Evolutionary conservation across 495 filamentous ascomycete genomes (phyloP), one percentile per base, ranked within the genome.

Genomic region (Lophiotrema nucula): DNA sequence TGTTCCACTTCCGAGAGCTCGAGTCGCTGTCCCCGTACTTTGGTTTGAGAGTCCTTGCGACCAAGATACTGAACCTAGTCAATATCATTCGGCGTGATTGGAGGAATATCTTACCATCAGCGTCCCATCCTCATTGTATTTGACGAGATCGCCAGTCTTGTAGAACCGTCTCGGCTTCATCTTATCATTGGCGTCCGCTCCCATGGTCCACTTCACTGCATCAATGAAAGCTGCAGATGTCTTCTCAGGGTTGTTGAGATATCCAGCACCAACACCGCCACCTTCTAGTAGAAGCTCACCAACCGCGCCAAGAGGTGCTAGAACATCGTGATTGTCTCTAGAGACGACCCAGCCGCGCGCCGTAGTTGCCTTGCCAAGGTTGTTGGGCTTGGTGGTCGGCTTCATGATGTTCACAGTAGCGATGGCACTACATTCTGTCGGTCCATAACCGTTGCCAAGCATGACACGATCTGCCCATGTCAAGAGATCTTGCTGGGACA

Each of bases 211-310:
- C 2, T 23, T 21, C 1, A 64, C 62, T 15, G 59, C 26, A 13
- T 50, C 52, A 8, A 76, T 54, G 54, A 76, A 77, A 2, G 67
- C 63, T 16, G 51, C 53, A 11, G 47, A 60, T 0, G 72, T 76
- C 49, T 69, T 71, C 44, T 62, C 58, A 1, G 52, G 42, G 24
- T 77, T 64, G 23, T 75, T 70, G 8, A 77, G 64, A 47, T 77
- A 77, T 0, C 69, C 69, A 6, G 49, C 33, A 11, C 65, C 71
- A 11, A 75, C 44, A 13, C 46, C 63, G 2, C 68, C 68, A 1
- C 75, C 74, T 65, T 71, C 72, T 19, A 76, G 46, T 1, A 77
- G 13, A 1, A 78, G 64, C 56, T 76, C 73, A 16, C 74, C 74
- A 25, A 71, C 58, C 8, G 71, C 62, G 2, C 74, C 74, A 3